Base-by-base conservation (phyloP, 805 yeast genomes). In the Candida caryicola region DNA sequence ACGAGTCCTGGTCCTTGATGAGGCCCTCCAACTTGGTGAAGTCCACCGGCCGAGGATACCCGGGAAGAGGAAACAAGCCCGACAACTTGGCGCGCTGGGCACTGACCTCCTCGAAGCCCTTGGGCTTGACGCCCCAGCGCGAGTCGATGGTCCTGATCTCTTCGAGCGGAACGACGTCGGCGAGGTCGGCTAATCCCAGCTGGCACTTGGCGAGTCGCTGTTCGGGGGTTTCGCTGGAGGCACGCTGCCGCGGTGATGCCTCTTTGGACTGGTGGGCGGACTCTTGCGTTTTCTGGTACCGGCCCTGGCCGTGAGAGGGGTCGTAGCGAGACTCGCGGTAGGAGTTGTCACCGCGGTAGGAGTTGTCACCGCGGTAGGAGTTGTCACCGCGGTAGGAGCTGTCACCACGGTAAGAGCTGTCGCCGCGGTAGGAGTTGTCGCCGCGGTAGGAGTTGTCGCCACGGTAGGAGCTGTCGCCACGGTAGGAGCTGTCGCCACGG, bases 61-160 rank as follows among this genome's bases (percentile, higher is more conserved):
- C 89, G 1, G 93, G 91, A 13, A 76, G 65, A 2, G 90, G 87
- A 51, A 87, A 88, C 2, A 85, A 58, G 0, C 95, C 95, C 1
- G 87, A 76, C 13, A 84, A 62, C 51, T 87, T 88, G 4, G 93
- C 95, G 43, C 82, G 69, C 44, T 81, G 85, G 0, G 93, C 84
- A 1, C 85, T 74, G 1, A 84, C 79, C 5, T 76, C 74, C 51
- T 85, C 93, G 54, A 83, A 83, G 0, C 87, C 91, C 44, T 69
- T 68, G 1, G 95, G 89, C 23, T 73, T 70, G 17, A 75, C 64
- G 35, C 86, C 93, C 95, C 95, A 87, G 34, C 69, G 62, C 0
- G 86, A 69, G 14, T 66, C 68, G 9, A 61, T 51, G 9, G 81
- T 64, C 33, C 64, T 62, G n/a, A 85, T 57, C 31, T 74, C 64